Base-by-base conservation (phyloP, 805 yeast species). In the Nakazawaea ambrosiae region DNA sequence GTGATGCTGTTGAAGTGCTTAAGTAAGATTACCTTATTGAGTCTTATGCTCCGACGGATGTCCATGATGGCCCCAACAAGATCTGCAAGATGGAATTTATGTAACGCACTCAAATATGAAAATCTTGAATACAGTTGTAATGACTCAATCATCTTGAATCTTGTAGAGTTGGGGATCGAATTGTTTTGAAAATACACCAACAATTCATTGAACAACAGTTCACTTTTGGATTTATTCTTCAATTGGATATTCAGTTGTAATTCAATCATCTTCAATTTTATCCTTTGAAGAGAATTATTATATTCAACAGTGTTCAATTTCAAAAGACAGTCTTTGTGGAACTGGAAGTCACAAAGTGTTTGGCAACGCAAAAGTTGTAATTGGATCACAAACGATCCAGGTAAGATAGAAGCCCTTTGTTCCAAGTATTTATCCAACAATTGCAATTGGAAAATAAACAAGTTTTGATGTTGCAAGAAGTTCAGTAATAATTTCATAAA, bases 11-110 rank as follows among this genome's bases (percentile, higher is more conserved):
- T n/a, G 4, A 60, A 30, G 22, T 57, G 52, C 39, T 67, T 70
- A 40, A 70, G 71, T 28, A 78, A 40, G 7, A 80, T 53, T 0
- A 84, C 75, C 39, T 70, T 68, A 7, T 74, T 50, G 5, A 81
- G 52, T 44, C 76, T 72, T 2, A 78, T 55, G 1, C 78, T 62
- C 9, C 67, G 58, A 40, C 72, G 78, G 11, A 65, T 52, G 31
- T 73, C 72, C 10, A 41, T 16, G 18, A 63, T 53, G 4, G 72
- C 58, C 5, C 50, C 53, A 2, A 53, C 33, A 29, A 49, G 47
- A n/a, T 57, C 51, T 0, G 44, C 39, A 1, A 32, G 18, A n/a
- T 45, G 31, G 23, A 31, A 36, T 19, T 55, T 51, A 24, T 60
- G 44, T 16, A 44, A 35, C 1, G 65, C 46, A 2, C 63, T 45